These are phyloP conservation scores for Lactarius evosmus DNA, from an alignment of 768 basidiomycete species.

Conservation along the genomic window DNA sequence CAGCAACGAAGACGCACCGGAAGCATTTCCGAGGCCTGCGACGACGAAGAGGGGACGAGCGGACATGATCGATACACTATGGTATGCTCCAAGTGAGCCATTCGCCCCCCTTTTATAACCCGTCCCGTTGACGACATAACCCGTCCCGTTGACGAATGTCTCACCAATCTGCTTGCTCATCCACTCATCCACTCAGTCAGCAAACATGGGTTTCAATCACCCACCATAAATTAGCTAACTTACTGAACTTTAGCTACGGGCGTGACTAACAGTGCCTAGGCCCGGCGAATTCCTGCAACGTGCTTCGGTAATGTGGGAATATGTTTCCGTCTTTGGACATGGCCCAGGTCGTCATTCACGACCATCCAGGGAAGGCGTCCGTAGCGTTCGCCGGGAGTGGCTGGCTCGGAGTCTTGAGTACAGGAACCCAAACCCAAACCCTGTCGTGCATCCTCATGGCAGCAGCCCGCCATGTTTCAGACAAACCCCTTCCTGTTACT, in stretches of 20 bases:
- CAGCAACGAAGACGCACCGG: conserved; percentile 32
- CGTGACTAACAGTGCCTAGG: no score
- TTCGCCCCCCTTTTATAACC: no score
- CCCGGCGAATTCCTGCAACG: no score
- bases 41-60: conserved; percentile 39
- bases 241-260: no score
- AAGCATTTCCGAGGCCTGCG: conserved; percentile 41
- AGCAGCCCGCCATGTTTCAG: neutral
- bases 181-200: no score
- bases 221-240: no score
- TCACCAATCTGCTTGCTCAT: no score
- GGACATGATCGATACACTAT: conserved; percentile 28
- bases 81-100: neutral
- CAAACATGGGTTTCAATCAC: no score
- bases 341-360: neutral
- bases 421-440: neutral
- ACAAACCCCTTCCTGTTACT: neutral
- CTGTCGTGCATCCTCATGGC: conserved; percentile 14
- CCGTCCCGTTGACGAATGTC: neutral
- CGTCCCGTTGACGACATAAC: no score
- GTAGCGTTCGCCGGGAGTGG: neutral
- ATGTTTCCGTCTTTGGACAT: neutral
- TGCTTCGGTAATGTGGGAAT: conserved; percentile 15
- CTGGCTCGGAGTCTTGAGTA: neutral
- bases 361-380: no score